Evolutionary conservation across 371 early-diverging fungal genomes (phyloP).

Genomic region (Mucor piriformis): DNA sequence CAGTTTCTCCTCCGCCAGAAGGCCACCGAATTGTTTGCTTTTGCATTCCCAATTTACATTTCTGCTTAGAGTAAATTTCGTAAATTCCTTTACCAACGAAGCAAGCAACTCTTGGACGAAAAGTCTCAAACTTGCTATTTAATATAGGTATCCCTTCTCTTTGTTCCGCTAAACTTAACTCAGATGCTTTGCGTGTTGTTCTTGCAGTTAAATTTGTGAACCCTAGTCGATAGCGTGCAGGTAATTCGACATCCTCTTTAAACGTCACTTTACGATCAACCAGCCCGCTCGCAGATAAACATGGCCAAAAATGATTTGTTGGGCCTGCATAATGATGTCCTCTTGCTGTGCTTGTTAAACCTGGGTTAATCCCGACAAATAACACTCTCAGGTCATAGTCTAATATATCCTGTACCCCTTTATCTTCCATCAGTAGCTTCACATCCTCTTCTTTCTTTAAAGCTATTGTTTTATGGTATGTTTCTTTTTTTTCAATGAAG

Average conservation of each 20-base stretch:
- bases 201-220: conserved; percentile 69
- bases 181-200: conserved; percentile 43
- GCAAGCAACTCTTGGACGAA: conserved; percentile 68
- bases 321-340: conserved; percentile 77
- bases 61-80: conserved; percentile 58
- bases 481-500: not conserved
- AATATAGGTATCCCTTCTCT: conserved; percentile 64
- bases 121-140: conserved; percentile 59
- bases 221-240: conserved; percentile 56
- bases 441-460: not conserved
- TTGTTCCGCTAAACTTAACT: conserved; percentile 62
- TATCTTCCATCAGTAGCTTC: not conserved
- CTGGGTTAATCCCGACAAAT: conserved; percentile 83
- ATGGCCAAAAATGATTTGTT: conserved; percentile 80
- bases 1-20: conserved; percentile 36
- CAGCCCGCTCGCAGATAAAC: conserved; percentile 64
- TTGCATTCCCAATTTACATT: conserved; percentile 47
- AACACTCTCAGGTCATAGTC: conserved; percentile 69
- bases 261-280: conserved; percentile 40
- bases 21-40: conserved; percentile 28
- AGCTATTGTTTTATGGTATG: not conserved
- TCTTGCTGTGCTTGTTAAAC: conserved; percentile 57
- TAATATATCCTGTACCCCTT: conserved; percentile 59
- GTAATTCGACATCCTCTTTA: conserved; percentile 58
- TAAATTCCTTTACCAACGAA: conserved; percentile 78